Evolutionary conservation across 352 stramenopile species (phyloP).

Genomic region (Globisporangium nodosum): DNA sequence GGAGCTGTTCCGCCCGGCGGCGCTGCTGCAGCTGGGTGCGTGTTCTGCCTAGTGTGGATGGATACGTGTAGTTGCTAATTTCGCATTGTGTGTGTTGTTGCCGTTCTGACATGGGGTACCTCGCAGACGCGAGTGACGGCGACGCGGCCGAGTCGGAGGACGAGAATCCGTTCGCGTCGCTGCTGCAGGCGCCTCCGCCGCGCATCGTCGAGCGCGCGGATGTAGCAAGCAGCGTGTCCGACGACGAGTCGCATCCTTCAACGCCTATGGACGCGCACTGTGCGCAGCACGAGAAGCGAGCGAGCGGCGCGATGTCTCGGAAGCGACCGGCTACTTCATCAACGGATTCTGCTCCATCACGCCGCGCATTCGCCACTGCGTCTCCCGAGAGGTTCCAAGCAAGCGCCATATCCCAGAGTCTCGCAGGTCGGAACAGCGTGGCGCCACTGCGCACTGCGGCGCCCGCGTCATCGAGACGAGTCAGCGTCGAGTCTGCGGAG

Average conservation of each 20-base stretch:
- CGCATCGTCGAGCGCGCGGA: background rate
- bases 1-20: constrained; percentile 36
- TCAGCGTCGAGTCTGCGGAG: constrained; percentile 42
- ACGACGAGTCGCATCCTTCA: background rate
- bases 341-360: background rate
- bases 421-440: background rate
- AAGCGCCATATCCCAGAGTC: background rate
- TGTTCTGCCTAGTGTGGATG: background rate
- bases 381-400: too few relatives aligned
- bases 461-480: background rate
- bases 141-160: constrained; percentile 7
- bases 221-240: background rate
- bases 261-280: background rate
- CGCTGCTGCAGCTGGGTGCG: constrained; percentile 37
- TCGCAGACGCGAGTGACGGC: background rate
- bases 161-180: constrained; percentile 60
- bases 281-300: background rate
- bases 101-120: too few relatives aligned
- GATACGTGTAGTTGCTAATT: too few relatives aligned
- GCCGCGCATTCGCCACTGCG: background rate
- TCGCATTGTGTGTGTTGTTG: too few relatives aligned
- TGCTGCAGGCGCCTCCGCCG: constrained; percentile 43
- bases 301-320: background rate
- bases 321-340: constrained; percentile 1
- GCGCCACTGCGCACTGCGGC: background rate